Base-by-base conservation (phyloP, 768 basidiomycete genomes). In the Tulasnella sp. region DNA sequence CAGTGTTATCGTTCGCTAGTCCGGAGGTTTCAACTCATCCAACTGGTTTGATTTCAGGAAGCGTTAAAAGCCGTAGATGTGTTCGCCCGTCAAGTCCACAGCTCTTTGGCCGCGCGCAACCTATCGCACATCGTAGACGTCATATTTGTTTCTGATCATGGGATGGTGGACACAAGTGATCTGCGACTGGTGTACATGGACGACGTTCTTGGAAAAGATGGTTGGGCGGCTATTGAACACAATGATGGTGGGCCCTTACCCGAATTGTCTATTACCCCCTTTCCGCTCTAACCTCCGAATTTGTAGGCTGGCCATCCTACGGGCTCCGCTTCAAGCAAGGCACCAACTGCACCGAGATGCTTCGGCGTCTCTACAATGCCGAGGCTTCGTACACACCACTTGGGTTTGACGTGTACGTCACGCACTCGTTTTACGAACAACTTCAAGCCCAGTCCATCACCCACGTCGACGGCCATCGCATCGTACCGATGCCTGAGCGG, bases 121-220 rank as follows among this genome's bases (percentile, higher is more conserved):
- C 74, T 94, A 23, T 81, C 79, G 1, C 77, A 84, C 43, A 85
- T 93, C 17, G 82, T 91, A 11, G 88, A 96, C 66, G 74, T 94
- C 31, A 76, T 94, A 21, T 91, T 93, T 63, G 90, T 96, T 61
- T 85, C 83, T 60, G 87, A 89, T 66, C 85, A 90, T 63, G 89
- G 88, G n/a, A 92, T 90, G 86, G 83, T 81, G 1, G 86, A 88
- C 66, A 94, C 89, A n/a, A 81, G 80, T 59, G 76, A 85, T 61
- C 81, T 82, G 0, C 78, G 83, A 48, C 74, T 78, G 46, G 70
- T 93, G 32, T 87, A 83, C 68, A 73, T 96, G 52, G 89, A 96
- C 66, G 84, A 88, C 62, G 78, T 89, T 57, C 71, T 89, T 34
- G 86, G 84, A 1, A 69, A 75, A 35, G 78, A 80, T 2, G 84